Conservation (phyloP, 1,139 yeast species). For the Tardiomyces depauwii region DNA sequence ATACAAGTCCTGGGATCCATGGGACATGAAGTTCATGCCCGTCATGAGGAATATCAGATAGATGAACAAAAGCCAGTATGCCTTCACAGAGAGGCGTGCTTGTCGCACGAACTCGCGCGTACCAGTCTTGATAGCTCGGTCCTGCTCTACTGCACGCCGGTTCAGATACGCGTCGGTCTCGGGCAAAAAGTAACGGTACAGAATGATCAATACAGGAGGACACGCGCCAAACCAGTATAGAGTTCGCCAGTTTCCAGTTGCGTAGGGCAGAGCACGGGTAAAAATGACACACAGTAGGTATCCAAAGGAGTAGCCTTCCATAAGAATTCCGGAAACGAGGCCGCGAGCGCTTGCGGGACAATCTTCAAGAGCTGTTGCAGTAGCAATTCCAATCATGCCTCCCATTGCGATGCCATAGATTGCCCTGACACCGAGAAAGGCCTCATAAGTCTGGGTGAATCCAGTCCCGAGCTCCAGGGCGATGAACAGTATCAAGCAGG, state of each 20-base stretch:
- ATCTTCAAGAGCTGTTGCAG: conserved; percentile 55
- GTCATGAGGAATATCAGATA: conserved; percentile 46
- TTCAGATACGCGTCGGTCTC: conserved; percentile 44
- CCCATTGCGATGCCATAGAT: conserved; percentile 61
- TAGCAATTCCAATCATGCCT: conserved; percentile 54
- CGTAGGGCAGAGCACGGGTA: conserved; percentile 43
- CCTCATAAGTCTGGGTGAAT: conserved; percentile 47
- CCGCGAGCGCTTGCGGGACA: conserved; percentile 49
- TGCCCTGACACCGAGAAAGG: conserved; percentile 59
- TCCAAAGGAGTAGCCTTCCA: conserved; percentile 64
- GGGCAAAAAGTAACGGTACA: conserved; percentile 42
- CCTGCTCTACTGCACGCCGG: conserved; percentile 9
- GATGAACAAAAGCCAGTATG: conserved; percentile 28
- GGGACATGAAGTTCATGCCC: conserved; percentile 54
- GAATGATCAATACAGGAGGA: conserved; percentile 42
- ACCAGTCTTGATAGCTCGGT: too few species aligned
- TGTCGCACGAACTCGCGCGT: conserved; percentile 11
- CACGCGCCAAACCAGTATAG: conserved; percentile 72
- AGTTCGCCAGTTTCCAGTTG: conserved; percentile 55
- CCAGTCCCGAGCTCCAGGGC: conserved; percentile 59
- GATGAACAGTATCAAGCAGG: conserved; percentile 40
- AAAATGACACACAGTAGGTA: conserved; percentile 49
- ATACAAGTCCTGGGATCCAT: conserved; percentile 60
- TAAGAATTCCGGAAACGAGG: conserved; percentile 50
- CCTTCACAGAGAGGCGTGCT: conserved; percentile 18